These are phyloP conservation scores for Erodium chrysanthum DNA, from an alignment of 441 rosid species.

Conservation along the genomic window DNA sequence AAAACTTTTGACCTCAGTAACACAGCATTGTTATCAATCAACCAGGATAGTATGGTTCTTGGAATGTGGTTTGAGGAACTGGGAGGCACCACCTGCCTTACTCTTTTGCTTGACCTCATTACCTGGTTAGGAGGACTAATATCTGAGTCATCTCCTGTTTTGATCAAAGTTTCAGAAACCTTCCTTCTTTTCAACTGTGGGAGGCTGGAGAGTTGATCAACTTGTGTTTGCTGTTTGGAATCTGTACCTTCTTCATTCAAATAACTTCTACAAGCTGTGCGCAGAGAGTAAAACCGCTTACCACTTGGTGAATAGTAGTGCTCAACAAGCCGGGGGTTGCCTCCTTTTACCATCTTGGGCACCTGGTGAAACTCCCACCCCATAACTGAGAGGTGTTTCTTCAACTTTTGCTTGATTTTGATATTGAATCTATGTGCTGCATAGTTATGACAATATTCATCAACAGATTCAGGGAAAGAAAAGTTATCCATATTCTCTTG, in stretches of 20 bases:
- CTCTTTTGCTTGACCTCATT: slow-evolving; percentile 43
- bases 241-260: slow-evolving; percentile 14
- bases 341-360: neutral
- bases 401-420: slow-evolving; percentile 30
- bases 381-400: slow-evolving; percentile 35
- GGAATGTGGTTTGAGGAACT: slow-evolving; percentile 33
- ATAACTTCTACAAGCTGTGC: slow-evolving; percentile 32
- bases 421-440: slow-evolving; percentile 13
- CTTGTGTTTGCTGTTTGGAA: slow-evolving; percentile 15
- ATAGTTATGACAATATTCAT: slow-evolving; percentile 26
- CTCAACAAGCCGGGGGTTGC: slow-evolving; percentile 16
- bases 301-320: slow-evolving; percentile 34
- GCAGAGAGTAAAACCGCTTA: slow-evolving; percentile 31
- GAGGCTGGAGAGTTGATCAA: slow-evolving; percentile 15
- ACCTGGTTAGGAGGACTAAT: slow-evolving; percentile 13
- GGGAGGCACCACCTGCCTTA: slow-evolving; percentile 29
- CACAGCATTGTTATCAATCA: slow-evolving; percentile 49
- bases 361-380: slow-evolving; percentile 37
- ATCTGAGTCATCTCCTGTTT: slow-evolving; percentile 12
- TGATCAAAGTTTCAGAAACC: slow-evolving; percentile 15
- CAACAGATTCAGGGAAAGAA: slow-evolving; percentile 33
- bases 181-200: slow-evolving; percentile 21
- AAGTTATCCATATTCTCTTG: slow-evolving; percentile 12
- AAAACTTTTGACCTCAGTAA: slow-evolving; percentile 52
- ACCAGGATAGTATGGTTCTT: slow-evolving; percentile 57